phyloP scores from a whole-genome alignment of 345 rosid genomes.

The Corymbia maculata region DNA sequence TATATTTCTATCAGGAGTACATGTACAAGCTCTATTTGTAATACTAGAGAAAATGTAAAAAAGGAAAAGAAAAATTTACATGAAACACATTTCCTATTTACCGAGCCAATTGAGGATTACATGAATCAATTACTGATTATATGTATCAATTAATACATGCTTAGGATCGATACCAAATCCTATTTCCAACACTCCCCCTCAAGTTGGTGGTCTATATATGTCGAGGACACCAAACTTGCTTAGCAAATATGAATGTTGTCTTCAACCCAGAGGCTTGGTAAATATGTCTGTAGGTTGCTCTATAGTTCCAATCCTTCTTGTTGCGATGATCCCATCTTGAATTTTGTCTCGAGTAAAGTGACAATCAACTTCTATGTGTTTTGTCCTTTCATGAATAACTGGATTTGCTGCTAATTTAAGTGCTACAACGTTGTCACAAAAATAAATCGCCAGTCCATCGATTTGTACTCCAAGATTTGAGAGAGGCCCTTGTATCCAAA shows the following conservation, averaged over 20 bases:
- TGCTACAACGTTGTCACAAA: neutral
- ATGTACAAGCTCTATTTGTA: too few relatives aligned
- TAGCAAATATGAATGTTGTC: neutral
- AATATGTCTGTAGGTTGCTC: fast-evolving
- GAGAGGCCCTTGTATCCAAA: neutral
- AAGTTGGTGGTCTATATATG: neutral
- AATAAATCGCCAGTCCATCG: neutral
- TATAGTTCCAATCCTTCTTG: neutral
- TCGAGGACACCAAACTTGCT: neutral
- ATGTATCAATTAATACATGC: too few relatives aligned
- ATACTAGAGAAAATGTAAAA: too few relatives aligned
- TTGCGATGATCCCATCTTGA: neutral
- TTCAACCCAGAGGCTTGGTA: too few relatives aligned
- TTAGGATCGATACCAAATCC: too few relatives aligned
- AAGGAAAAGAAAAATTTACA: too few relatives aligned
- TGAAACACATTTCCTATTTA: too few relatives aligned
- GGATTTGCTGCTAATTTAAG: neutral
- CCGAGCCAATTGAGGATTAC: too few relatives aligned
- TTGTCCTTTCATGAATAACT: neutral
- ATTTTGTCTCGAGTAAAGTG: neutral
- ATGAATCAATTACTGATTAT: neutral
- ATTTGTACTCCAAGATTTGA: neutral
- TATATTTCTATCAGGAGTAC: too few relatives aligned
- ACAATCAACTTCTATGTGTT: too few relatives aligned
- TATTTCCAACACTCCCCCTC: neutral